Evolutionary conservation across 441 rosid species (phyloP).

Genomic region (Daphne laureola): DNA sequence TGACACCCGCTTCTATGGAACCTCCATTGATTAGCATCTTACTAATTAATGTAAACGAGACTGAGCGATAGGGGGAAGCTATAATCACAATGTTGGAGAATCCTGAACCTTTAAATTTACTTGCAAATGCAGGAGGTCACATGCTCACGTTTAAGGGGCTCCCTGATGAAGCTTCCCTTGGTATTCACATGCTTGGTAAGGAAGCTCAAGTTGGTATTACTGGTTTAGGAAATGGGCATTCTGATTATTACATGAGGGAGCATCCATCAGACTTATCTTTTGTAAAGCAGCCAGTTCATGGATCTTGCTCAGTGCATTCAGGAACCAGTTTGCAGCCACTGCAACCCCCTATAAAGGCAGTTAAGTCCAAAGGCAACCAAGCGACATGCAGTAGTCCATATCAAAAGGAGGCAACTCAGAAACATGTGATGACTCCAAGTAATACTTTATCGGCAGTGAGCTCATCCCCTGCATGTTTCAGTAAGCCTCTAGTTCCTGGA

Average conservation of each 20-base stretch:
- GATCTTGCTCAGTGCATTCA: conserved; percentile 29
- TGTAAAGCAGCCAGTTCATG: conserved; percentile 26
- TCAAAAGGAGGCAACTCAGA: conserved; percentile 23
- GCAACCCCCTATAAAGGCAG: conserved; percentile 24
- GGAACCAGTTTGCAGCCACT: conserved; percentile 20
- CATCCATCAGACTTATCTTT: conserved; percentile 22
- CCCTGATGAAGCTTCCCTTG: conserved; percentile 23
- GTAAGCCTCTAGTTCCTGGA: conserved; percentile 22
- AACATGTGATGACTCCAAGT: conserved; percentile 15
- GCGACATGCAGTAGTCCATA: conserved; percentile 15
- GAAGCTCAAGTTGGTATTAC: conserved; percentile 22
- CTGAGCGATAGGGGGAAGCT: no score
- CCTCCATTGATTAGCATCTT: no score
- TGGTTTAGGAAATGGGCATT: conserved; percentile 18
- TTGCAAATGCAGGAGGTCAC: conserved; percentile 23
- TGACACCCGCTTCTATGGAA: no score
- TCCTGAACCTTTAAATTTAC: neutral
- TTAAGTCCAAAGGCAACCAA: conserved; percentile 25
- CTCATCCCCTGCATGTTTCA: conserved; percentile 21
- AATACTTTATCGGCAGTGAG: conserved; percentile 17
- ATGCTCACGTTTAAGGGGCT: conserved; percentile 19
- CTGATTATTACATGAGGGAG: conserved; percentile 20
- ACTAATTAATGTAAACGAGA: no score
- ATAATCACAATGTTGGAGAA: no score
- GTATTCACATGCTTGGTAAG: conserved; percentile 13